Conservation (phyloP, 2,329 filamentous ascomycete species). For the Cordyceps militaris region DNA sequence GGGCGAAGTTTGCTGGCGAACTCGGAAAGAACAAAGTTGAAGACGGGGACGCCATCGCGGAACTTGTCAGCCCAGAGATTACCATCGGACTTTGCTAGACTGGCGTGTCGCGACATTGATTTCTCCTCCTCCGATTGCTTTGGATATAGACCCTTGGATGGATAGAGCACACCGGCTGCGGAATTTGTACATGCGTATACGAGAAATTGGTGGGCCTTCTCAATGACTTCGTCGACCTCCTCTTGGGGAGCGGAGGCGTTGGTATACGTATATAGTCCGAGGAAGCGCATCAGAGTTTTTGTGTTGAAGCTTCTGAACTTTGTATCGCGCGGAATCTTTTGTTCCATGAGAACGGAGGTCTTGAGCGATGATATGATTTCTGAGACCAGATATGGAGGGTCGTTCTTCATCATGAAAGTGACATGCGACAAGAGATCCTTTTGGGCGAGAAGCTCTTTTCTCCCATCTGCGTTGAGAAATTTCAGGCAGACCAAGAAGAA, state of each 20-base stretch:
- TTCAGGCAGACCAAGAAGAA: slow-evolving; percentile 75
- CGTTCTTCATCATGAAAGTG: slow-evolving; percentile 69
- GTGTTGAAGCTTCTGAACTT: slow-evolving; percentile 74
- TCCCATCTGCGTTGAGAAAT: slow-evolving; percentile 68
- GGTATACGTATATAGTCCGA: slow-evolving; percentile 61
- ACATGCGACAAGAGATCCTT: slow-evolving; percentile 77
- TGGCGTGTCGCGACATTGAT: slow-evolving; percentile 19
- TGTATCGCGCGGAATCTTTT: slow-evolving; percentile 60
- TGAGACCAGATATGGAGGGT: slow-evolving; percentile 65
- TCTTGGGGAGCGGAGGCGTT: slow-evolving; percentile 37
- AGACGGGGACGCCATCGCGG: slow-evolving; percentile 60
- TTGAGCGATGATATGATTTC: slow-evolving; percentile 69
- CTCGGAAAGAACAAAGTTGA: slow-evolving; percentile 71
- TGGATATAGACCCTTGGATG: slow-evolving; percentile 79
- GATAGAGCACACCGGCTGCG: slow-evolving; percentile 65
- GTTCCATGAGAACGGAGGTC: slow-evolving; percentile 65
- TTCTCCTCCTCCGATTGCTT: slow-evolving; percentile 52
- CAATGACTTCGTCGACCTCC: slow-evolving; percentile 47
- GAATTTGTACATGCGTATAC: slow-evolving; percentile 66
- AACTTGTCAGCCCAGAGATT: slow-evolving; percentile 65
- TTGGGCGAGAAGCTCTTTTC: slow-evolving; percentile 73
- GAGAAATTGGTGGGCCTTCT: slow-evolving; percentile 69
- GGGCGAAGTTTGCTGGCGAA: slow-evolving; percentile 75
- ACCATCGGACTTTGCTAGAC: slow-evolving; percentile 58
- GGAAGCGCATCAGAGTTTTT: slow-evolving; percentile 63